These are phyloP conservation scores for Lactifluus echinatus DNA, from an alignment of 768 basidiomycete species.

Conservation along the genomic window DNA sequence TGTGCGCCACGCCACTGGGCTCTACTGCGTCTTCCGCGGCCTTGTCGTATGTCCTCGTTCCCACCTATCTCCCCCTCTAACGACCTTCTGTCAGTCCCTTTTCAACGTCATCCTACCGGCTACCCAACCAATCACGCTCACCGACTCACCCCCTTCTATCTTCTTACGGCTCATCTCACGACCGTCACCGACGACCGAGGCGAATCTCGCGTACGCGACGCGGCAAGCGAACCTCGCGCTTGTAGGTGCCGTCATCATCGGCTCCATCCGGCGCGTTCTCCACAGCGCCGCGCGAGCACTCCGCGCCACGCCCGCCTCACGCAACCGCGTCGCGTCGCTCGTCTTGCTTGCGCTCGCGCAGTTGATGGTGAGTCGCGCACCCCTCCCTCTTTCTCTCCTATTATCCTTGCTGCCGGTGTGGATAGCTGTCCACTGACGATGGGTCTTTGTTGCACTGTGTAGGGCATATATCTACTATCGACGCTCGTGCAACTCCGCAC, in stretches of 20 bases:
- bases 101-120: conserved; percentile 42
- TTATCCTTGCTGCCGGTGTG: no score
- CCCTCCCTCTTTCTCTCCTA: no score
- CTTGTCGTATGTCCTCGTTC: conserved; percentile 24
- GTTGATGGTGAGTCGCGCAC: conserved; percentile 76
- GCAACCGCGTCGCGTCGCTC: conserved; percentile 62
- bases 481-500: conserved; percentile 77
- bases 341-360: conserved; percentile 74
- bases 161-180: conserved; percentile 32
- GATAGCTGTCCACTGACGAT: no score
- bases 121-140: conserved; percentile 13
- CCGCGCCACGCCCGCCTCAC: conserved; percentile 45
- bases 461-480: conserved; percentile 80
- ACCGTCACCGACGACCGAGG: conserved; percentile 12
- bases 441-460: no score
- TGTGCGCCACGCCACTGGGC: conserved; percentile 9
- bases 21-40: conserved; percentile 28
- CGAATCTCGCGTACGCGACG: conserved; percentile 35
- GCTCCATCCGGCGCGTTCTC: conserved; percentile 62
- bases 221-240: conserved; percentile 56
- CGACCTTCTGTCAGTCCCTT: conserved; percentile 34
- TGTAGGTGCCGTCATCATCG: conserved; percentile 69
- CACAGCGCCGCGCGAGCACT: conserved; percentile 54
- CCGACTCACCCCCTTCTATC: conserved; percentile 28
- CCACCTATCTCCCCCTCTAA: background rate